phyloP scores from a whole-genome alignment of 1,284 basidiomycete genomes.

The Ustilago loliicola region DNA sequence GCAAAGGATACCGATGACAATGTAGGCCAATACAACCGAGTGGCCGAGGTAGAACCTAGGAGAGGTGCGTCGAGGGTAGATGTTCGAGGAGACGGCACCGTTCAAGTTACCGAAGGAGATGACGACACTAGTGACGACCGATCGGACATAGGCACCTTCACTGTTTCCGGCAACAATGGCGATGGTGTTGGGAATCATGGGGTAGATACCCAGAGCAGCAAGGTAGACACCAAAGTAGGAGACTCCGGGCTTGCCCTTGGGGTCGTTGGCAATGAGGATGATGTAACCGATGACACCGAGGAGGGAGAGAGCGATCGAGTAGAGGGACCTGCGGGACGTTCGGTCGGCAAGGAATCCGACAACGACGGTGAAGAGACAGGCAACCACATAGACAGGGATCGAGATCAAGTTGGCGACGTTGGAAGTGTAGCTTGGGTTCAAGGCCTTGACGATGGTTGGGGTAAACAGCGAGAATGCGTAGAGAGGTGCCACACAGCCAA shows the following conservation, averaged over 20 bases:
- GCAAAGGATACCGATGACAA: slow-evolving; percentile 76
- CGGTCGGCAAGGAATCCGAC: slow-evolving; percentile 78
- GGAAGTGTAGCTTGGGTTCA: slow-evolving; percentile 31
- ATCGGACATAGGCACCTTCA: slow-evolving; percentile 82
- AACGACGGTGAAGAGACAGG: slow-evolving; percentile 77
- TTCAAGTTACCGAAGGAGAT: slow-evolving; percentile 69
- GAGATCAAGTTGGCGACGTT: slow-evolving; percentile 62
- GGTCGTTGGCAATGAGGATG: slow-evolving; percentile 76
- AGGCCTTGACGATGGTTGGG: slow-evolving; percentile 71
- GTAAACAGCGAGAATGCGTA: slow-evolving; percentile 82
- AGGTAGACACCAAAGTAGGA: slow-evolving; percentile 80
- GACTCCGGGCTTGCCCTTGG: slow-evolving; percentile 72
- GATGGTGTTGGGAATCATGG: slow-evolving; percentile 79
- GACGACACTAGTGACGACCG: slow-evolving; percentile 76
- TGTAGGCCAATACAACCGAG: slow-evolving; percentile 79
- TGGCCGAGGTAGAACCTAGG: slow-evolving; percentile 81
- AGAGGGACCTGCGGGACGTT: slow-evolving; percentile 75
- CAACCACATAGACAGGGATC: slow-evolving; percentile 68
- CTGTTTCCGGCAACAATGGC: slow-evolving; percentile 81
- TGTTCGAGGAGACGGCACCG: slow-evolving; percentile 78
- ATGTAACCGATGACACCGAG: slow-evolving; percentile 76
- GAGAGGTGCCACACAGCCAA: slow-evolving; percentile 72
- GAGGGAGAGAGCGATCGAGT: slow-evolving; percentile 74
- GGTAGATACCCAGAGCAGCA: slow-evolving; percentile 75
- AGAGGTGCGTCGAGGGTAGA: slow-evolving; percentile 77